Evolutionary conservation across 2,329 filamentous ascomycete genomes (phyloP).

Genomic region (Aspergillus jensenii): DNA sequence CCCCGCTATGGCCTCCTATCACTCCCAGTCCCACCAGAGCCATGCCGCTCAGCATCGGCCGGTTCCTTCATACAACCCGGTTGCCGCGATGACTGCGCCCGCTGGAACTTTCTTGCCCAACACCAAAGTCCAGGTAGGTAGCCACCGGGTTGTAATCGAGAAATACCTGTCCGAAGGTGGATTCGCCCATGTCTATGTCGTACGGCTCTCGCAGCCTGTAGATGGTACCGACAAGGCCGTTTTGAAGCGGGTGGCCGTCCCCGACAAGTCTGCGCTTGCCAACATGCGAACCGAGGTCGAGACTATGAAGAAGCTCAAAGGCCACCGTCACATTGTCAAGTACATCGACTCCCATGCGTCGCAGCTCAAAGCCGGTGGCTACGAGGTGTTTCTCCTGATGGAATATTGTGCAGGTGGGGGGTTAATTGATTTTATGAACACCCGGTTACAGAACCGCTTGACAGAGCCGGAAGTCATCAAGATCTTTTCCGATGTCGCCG

Average conservation of each 20-base stretch:
- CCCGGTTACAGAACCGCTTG: conserved; percentile 87
- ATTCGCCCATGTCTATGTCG: conserved; percentile 97
- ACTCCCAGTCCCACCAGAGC: conserved; percentile 30
- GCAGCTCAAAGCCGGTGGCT: conserved; percentile 86
- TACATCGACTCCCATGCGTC: conserved; percentile 99
- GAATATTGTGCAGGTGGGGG: conserved; percentile 94
- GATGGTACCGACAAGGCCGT: conserved; percentile 80
- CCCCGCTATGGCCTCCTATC: conserved; percentile 34
- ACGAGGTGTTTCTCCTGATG: conserved; percentile 98
- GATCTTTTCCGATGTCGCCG: conserved; percentile 94
- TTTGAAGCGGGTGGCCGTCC: conserved; percentile 91
- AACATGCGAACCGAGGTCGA: conserved; percentile 98
- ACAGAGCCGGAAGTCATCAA: conserved; percentile 96
- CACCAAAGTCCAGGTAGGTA: conserved; percentile 94
- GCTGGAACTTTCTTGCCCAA: conserved; percentile 87
- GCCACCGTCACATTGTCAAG: conserved; percentile 91
- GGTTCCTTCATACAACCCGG: conserved; percentile 34
- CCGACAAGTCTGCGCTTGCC: conserved; percentile 89
- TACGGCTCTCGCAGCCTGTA: conserved; percentile 75
- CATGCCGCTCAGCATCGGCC: conserved; percentile 30
- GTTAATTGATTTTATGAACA: conserved; percentile 99
- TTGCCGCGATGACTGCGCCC: conserved; percentile 45
- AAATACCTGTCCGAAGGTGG: conserved; percentile 98
- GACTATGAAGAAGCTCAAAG: conserved; percentile 99
- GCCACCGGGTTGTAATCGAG: conserved; percentile 89